A percentile compares a stretch with the other conserved stretches of the same genome.
These are phyloP conservation scores for Didymellaceae sp. DNA, from an alignment of 2,329 filamentous ascomycete genomes.

Conservation along the genomic window DNA sequence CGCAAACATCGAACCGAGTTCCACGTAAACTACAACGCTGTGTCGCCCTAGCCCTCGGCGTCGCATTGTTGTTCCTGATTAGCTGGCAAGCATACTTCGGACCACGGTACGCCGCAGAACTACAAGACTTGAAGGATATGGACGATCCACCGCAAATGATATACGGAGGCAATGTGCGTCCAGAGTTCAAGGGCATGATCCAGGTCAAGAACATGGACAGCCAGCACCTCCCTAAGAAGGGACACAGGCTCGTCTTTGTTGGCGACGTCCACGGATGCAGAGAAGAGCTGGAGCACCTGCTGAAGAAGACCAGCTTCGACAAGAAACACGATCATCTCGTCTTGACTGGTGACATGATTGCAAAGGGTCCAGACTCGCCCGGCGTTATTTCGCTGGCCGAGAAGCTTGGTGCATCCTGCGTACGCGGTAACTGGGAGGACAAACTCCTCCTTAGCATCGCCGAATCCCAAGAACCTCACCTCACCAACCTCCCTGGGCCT, in stretches of 20 bases:
- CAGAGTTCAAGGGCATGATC: constrained; percentile 58
- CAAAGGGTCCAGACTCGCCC: constrained; percentile 83
- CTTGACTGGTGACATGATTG: constrained; percentile 59
- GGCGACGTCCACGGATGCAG: constrained; percentile 94
- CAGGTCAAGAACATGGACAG: constrained; percentile 59
- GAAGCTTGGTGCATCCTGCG: constrained; percentile 74
- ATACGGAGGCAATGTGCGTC: constrained; percentile 57
- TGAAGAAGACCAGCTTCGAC: constrained; percentile 71
- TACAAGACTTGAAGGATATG: constrained; percentile 46
- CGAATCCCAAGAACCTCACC: constrained; percentile 38
- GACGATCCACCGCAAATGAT: constrained; percentile 30
- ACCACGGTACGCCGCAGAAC: constrained; percentile 45
- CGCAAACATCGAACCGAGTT: constrained; percentile 34
- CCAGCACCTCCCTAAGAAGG: constrained; percentile 52
- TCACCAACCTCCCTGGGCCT: constrained; percentile 29
- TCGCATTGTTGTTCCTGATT: constrained; percentile 39
- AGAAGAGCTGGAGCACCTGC: constrained; percentile 63
- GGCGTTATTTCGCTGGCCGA: constrained; percentile 81
- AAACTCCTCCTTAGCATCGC: constrained; percentile 73
- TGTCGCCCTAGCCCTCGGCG: constrained; percentile 40
- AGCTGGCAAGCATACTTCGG: constrained; percentile 48
- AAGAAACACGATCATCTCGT: constrained; percentile 58
- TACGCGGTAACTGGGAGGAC: constrained; percentile 94
- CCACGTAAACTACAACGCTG: constrained; percentile 47
- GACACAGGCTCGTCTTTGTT: constrained; percentile 75